phyloP scores from a whole-genome alignment of 345 rosid species.

The Brassica carinata region DNA sequence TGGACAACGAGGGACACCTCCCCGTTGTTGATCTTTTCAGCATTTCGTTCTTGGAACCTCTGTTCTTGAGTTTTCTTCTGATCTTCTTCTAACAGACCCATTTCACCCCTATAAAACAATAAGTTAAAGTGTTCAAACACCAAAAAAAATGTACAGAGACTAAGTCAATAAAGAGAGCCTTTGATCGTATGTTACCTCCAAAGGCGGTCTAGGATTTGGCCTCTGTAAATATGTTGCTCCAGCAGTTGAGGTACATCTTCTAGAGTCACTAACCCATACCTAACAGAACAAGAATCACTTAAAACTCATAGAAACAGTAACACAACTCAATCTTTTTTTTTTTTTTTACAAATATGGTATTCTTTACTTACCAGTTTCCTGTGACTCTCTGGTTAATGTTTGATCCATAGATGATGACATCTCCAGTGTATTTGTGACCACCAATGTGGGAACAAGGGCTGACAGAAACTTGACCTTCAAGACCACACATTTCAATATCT shows the following conservation, averaged over 20 bases:
- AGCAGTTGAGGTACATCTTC: slow-evolving; percentile 71
- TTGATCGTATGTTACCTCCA: slow-evolving; percentile 73
- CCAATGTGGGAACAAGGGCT: slow-evolving; percentile 98
- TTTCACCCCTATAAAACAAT: slow-evolving; percentile 68
- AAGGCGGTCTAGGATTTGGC: slow-evolving; percentile 71
- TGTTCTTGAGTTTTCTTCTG: slow-evolving; percentile 62
- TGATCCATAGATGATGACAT: slow-evolving; percentile 79
- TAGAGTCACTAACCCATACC: slow-evolving; percentile 90
- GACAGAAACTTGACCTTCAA: slow-evolving; percentile 81
- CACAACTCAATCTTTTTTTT: background rate
- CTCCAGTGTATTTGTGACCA: slow-evolving; percentile 92
- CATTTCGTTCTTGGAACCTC: slow-evolving; percentile 52
- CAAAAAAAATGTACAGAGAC: background rate
- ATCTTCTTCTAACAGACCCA: slow-evolving; percentile 79
- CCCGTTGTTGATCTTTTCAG: slow-evolving; percentile 34
- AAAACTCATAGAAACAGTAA: background rate
- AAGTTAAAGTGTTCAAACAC: background rate
- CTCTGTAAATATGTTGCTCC: slow-evolving; percentile 73
- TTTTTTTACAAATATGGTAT: background rate
- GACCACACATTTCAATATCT: slow-evolving; percentile 68
- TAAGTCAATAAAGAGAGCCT: slow-evolving; percentile 15
- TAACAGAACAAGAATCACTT: slow-evolving; percentile 24
- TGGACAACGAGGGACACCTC: slow-evolving; percentile 44
- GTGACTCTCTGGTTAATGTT: slow-evolving; percentile 56
- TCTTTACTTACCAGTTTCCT: slow-evolving; percentile 77